These are phyloP conservation scores for Echinochloa phyllopogon DNA, from an alignment of 176 grass and related monocot genomes.

Conservation along the genomic window DNA sequence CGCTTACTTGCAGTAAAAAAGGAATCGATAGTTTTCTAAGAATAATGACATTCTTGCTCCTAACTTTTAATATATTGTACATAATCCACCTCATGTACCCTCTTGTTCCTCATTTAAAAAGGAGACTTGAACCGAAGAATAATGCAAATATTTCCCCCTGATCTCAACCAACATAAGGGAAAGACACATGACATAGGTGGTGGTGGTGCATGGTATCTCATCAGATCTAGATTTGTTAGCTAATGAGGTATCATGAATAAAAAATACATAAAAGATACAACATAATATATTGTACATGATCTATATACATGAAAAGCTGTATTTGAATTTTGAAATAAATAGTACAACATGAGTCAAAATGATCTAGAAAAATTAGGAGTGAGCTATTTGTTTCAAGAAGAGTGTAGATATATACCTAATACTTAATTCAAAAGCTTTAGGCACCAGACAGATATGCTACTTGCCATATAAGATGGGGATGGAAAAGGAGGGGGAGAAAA, in stretches of 20 bases:
- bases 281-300: neutral
- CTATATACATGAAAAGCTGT: neutral
- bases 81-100: neutral
- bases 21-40: neutral
- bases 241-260: neutral
- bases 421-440: neutral
- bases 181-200: neutral
- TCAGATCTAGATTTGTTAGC: neutral
- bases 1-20: neutral
- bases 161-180: neutral
- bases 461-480: neutral
- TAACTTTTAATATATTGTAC: neutral
- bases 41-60: neutral
- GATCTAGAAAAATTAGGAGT: neutral
- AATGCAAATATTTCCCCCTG: neutral
- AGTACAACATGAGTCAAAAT: neutral
- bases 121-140: neutral
- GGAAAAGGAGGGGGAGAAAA: neutral
- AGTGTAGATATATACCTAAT: neutral
- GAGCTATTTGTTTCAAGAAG: neutral
- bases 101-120: neutral
- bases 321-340: neutral
- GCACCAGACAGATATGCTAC: neutral
- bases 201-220: neutral
- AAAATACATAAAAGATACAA: neutral